phyloP scores from a whole-genome alignment of 2,329 filamentous ascomycete species.

The Elsinoe batatas region DNA sequence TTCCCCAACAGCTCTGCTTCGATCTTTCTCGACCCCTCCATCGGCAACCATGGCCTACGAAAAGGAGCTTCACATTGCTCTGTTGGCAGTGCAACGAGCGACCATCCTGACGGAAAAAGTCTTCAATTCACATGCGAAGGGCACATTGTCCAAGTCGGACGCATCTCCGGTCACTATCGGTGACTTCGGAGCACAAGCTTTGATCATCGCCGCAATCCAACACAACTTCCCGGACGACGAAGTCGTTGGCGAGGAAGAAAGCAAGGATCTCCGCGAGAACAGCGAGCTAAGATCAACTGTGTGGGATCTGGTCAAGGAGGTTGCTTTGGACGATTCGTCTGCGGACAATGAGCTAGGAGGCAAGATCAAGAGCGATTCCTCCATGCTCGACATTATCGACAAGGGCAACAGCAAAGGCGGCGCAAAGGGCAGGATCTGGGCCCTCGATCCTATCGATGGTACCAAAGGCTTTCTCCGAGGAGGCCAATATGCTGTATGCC shows the following conservation, averaged over 20 bases:
- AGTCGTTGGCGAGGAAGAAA: constrained; percentile 93
- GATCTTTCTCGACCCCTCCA: constrained; percentile 18
- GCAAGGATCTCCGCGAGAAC: constrained; percentile 65
- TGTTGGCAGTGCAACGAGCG: constrained; percentile 80
- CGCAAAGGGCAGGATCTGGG: constrained; percentile 73
- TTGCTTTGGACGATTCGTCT: constrained; percentile 55
- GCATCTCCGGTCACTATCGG: constrained; percentile 95
- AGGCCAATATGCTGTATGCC: constrained; percentile 92
- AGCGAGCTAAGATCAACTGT: constrained; percentile 60
- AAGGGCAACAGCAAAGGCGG: constrained; percentile 60
- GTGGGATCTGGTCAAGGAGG: constrained; percentile 70
- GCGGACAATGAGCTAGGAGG: constrained; percentile 62
- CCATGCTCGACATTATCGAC: constrained; percentile 51
- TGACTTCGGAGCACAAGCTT: constrained; percentile 93
- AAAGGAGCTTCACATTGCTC: constrained; percentile 71
- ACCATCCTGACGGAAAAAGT: constrained; percentile 65
- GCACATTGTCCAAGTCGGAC: constrained; percentile 88
- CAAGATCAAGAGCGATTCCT: constrained; percentile 53
- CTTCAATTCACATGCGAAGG: constrained; percentile 83
- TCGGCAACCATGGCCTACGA: constrained; percentile 49
- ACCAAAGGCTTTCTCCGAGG: constrained; percentile 95
- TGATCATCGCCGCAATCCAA: constrained; percentile 85
- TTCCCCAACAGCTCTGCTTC: constrained; percentile 11
- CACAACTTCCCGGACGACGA: constrained; percentile 84
- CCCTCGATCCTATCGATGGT: constrained; percentile 93